Base-by-base conservation (phyloP, 2,329 filamentous ascomycete genomes). In the Trichoderma sp. region DNA sequence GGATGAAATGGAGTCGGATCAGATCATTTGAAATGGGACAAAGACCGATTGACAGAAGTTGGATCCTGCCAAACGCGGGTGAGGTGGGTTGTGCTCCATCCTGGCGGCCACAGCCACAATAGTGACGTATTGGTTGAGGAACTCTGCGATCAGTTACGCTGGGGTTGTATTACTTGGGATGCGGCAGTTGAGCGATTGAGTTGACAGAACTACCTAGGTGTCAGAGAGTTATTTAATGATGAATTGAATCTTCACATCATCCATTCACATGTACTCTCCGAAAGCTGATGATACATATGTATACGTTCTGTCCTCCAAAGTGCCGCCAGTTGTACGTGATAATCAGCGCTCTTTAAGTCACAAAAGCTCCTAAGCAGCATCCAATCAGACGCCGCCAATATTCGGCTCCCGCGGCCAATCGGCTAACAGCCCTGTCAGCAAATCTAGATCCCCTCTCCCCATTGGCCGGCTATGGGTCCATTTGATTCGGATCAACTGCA, bases 91-190 rank as follows among this genome's bases (percentile, higher is more conserved):
- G 39, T 52, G 44, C 39, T 41, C 48, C 39, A 62, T 62, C 59
- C 48, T 62, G 52, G 59, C 59, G 26, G 44, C 41, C 59, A 63
- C 59, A 63, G 59, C 59, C 59, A 63, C 59, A 62, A 14, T 28
- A 54, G 59, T 63, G 48, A 63, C 59, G 59, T 63, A 47, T 55
- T 60, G 6, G 24, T 9, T 26, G 12, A 34, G 17, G 39, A 21
- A 15, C 14, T 17, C n/a, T 51, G 48, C 19, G 10, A 28, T 4
- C 6, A 3, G 26, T 52, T 26, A 51, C 28, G 26, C 26, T 30
- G 34, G 34, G 3, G 3, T 39, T 3, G 34, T 39, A 14, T 39
- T 14, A 39, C 34, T 39, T 12, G 14, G 34, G 9, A 5, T 14
- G 34, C 34, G 5, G 34, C 1, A 39, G 34, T 5, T 39, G 3